Conservation (phyloP, 2,329 filamentous ascomycete genomes). For the Atkinsonella hypoxylon region DNA sequence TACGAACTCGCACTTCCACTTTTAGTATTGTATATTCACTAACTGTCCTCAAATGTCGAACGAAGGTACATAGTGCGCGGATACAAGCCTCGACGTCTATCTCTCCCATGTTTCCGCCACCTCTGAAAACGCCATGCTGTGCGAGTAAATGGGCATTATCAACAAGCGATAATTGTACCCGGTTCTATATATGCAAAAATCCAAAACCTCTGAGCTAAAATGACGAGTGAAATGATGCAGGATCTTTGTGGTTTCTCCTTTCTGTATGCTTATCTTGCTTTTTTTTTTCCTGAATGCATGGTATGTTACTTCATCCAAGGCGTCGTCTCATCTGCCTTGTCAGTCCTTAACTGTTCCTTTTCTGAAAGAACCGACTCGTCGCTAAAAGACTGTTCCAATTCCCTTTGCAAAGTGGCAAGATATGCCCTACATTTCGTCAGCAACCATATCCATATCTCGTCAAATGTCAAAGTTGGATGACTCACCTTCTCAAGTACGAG, state of each 20-base stretch:
- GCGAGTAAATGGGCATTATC: neutral
- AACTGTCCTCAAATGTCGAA: neutral
- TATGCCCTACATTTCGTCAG: constrained; percentile 1
- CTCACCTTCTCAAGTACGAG: constrained; percentile 10
- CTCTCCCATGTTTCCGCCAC: neutral
- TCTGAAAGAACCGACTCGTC: neutral
- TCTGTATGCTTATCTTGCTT: neutral
- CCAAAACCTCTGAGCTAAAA: neutral
- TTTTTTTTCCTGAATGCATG: neutral
- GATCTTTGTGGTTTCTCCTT: neutral
- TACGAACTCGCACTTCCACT: neutral
- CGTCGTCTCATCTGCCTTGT: neutral
- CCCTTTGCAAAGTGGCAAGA: neutral
- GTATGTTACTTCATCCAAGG: neutral
- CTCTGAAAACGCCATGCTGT: constrained; percentile 1
- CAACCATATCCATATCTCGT: no score
- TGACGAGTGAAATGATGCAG: neutral
- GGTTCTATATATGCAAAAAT: neutral
- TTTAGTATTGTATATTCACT: neutral
- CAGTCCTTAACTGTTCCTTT: neutral
- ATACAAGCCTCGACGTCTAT: neutral
- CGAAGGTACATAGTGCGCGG: neutral
- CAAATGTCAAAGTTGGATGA: neutral
- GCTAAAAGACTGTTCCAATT: neutral
- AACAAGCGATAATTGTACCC: neutral